Evolutionary conservation across 1,139 yeast species (phyloP).

Genomic region (Taphrina confusa): DNA sequence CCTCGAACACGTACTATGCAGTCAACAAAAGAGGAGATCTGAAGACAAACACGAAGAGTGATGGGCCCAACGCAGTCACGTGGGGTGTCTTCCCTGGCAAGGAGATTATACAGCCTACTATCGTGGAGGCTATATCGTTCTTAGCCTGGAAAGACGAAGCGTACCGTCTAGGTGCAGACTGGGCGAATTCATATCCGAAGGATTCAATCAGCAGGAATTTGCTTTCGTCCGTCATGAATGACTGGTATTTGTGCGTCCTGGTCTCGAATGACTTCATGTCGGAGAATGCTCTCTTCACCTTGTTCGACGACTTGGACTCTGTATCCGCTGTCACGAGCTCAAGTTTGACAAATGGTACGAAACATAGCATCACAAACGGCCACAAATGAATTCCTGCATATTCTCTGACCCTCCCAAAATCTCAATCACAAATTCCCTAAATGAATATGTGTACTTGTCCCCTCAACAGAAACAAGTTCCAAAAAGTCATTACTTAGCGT

Average conservation of each 20-base stretch:
- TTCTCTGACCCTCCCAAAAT: no score
- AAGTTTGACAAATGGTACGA: background rate
- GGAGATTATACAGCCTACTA: constrained; percentile 87
- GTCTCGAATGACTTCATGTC: constrained; percentile 75
- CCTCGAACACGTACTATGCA: constrained; percentile 71
- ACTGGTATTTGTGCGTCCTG: constrained; percentile 77
- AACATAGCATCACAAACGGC: background rate
- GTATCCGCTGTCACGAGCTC: background rate
- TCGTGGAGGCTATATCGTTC: constrained; percentile 85
- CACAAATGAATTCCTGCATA: background rate
- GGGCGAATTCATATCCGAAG: constrained; percentile 59
- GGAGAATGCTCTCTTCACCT: constrained; percentile 23
- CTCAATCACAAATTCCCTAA: no score
- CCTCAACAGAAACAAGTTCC: background rate
- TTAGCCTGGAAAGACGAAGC: constrained; percentile 98
- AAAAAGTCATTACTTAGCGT: constrained; percentile 1
- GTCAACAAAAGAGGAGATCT: constrained; percentile 63
- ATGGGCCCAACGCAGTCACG: constrained; percentile 85
- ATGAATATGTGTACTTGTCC: no score
- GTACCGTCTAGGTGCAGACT: constrained; percentile 75
- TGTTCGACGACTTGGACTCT: constrained; percentile 23
- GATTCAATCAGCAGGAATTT: constrained; percentile 48
- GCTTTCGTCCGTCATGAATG: constrained; percentile 56
- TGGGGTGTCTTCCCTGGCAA: constrained; percentile 97
- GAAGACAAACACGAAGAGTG: constrained; percentile 65